phyloP scores from a whole-genome alignment of 371 early-diverging fungal genomes.

The Apophysomyces sp. region DNA sequence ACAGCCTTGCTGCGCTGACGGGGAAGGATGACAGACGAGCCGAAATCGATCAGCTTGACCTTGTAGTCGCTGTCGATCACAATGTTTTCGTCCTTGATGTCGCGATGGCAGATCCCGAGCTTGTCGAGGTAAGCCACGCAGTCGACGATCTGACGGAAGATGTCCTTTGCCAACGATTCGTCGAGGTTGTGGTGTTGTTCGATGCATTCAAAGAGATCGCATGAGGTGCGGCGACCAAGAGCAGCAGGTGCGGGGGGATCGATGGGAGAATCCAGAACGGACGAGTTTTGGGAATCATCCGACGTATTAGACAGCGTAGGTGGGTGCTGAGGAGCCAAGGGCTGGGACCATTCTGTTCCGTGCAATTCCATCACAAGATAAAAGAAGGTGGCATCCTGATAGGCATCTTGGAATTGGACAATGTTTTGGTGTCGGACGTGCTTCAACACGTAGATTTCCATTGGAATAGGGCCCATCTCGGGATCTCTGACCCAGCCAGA shows the following conservation, averaged over 20 bases:
- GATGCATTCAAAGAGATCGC: conserved; percentile 84
- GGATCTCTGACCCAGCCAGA: conserved; percentile 61
- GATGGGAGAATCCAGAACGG: conserved; percentile 16
- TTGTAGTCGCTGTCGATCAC: conserved; percentile 69
- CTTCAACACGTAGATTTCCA: conserved; percentile 74
- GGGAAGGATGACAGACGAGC: conserved; percentile 66
- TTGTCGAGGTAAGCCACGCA: conserved; percentile 65
- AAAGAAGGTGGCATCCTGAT: conserved; percentile 64
- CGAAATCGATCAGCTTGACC: conserved; percentile 85
- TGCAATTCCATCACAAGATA: conserved; percentile 82
- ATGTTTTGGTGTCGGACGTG: conserved; percentile 70
- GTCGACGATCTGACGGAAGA: conserved; percentile 73
- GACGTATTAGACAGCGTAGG: conserved; percentile 32
- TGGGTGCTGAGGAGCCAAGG: conserved; percentile 17
- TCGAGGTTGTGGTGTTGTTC: conserved; percentile 64
- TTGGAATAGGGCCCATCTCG: conserved; percentile 66
- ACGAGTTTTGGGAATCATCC: conserved; percentile 15
- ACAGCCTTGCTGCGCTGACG: conserved; percentile 29
- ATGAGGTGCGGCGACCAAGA: conserved; percentile 53
- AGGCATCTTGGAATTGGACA: conserved; percentile 66
- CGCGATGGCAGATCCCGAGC: conserved; percentile 58
- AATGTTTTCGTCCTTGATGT: conserved; percentile 79
- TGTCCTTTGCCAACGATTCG: conserved; percentile 57
- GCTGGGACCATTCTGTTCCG: conserved; percentile 65
- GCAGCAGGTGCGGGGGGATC: conserved; percentile 22